Base-by-base conservation (phyloP, 257 asterid genomes). In the Paraleonurus japonicus region DNA sequence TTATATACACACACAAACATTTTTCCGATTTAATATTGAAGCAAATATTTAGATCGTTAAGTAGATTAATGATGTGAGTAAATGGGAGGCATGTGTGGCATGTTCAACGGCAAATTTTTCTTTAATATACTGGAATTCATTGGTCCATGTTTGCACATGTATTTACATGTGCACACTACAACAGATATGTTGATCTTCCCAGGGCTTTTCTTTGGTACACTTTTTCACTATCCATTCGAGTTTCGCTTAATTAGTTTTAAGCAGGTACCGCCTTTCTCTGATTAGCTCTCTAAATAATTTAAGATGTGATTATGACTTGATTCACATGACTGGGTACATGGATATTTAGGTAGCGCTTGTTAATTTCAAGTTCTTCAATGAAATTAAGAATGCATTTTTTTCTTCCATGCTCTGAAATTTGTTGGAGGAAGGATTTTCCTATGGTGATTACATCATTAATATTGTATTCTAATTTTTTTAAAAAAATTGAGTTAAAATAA, bases 41-140 rank as follows among this genome's bases (percentile, higher is more conserved):
- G 4, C 1, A 9, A 20, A 32, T 15, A 57, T n/a, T 43, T 3
- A 13, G 51, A 43, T 43, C 1, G 51, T 43, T 4, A 54, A 39
- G 72, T 53, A 28, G 47, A 33, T 57, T 35, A 2, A 37, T 37
- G 12, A 5, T n/a, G 28, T 4, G 20, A 27, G 12, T 16, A 9
- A 71, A 76, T 71, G 66, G 69, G 13, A 55, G 41, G 28, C 81
- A 71, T 71, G 84, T 67, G 81, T 76, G 67, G 72, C 81, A 67
- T 45, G 78, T 79, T 66, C 64, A 65, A 60, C 51, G 43, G 67
- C 71, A 57, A 70, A 57, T 32, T 3, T 22, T 26, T 50, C 12
- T 3, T 43, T 16, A 47, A 27, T 69, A 45, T 6, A 70, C 57
- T n/a, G 50, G 39, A 75, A 43, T 68, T 55, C 41, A 68, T 73